Percentiles rank a stretch among this genome's conserved stretches.
phyloP scores from a whole-genome alignment of 129 eudicot genomes.

The Logfia minima region DNA sequence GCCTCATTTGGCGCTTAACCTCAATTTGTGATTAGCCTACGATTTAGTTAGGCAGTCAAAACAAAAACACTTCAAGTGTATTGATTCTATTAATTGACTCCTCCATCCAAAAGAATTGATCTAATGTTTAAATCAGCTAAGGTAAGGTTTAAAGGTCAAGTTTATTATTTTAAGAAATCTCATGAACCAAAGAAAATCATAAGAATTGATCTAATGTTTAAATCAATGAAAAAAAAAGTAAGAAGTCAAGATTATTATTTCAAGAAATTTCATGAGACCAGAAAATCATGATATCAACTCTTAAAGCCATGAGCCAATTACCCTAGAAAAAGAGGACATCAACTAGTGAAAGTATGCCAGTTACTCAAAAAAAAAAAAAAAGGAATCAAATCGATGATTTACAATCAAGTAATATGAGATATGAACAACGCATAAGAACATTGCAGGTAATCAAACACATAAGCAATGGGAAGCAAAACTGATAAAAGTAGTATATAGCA shows the following conservation, averaged over 20 bases:
- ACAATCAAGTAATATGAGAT: too few relatives aligned
- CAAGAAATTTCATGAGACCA: not conserved
- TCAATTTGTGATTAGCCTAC: not conserved
- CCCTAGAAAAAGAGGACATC: not conserved
- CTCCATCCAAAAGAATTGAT: not conserved
- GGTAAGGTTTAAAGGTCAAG: not conserved
- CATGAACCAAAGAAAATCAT: not conserved
- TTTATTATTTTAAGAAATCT: too few relatives aligned
- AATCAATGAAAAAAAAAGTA: not conserved
- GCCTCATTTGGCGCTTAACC: not conserved
- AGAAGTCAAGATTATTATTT: too few relatives aligned
- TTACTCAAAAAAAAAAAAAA: too few relatives aligned
- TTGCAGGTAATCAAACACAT: not conserved
- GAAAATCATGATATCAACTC: not conserved
- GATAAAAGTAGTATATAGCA: constrained; percentile 3
- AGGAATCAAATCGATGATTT: too few relatives aligned
- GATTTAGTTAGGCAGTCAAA: not conserved
- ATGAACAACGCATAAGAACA: not conserved
- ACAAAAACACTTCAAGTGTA: not conserved
- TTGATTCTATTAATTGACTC: not conserved
- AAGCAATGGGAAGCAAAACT: not conserved
- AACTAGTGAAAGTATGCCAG: not conserved
- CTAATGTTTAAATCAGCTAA: not conserved
- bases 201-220: not conserved
- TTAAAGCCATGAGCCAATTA: not conserved